Evolutionary conservation across 257 asterid genomes (phyloP).

Genomic region (Solanum paucissectum): DNA sequence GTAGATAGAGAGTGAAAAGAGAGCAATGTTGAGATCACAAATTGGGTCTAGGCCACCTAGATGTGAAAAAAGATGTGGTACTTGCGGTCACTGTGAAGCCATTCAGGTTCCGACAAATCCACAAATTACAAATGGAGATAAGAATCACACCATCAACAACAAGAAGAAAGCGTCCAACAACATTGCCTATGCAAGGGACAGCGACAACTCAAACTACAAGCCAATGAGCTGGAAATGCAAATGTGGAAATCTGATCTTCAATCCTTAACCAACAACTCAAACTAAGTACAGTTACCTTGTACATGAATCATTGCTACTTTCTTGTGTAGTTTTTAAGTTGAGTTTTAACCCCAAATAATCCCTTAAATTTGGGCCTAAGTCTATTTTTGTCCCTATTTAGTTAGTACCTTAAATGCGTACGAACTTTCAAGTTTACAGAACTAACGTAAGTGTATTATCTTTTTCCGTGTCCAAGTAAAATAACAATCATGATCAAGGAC

Average conservation of each 20-base stretch:
- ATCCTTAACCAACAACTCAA: slow-evolving; percentile 30
- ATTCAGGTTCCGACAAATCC: slow-evolving; percentile 80
- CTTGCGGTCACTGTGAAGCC: slow-evolving; percentile 68
- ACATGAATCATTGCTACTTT: slow-evolving; percentile 2
- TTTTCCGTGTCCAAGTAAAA: background rate
- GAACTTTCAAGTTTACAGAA: background rate
- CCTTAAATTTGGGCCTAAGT: background rate
- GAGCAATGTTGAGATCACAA: slow-evolving; percentile 20
- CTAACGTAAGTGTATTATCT: background rate
- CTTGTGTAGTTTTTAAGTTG: background rate
- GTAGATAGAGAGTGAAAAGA: slow-evolving; percentile 15
- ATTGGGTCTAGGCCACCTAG: slow-evolving; percentile 84
- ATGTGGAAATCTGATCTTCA: slow-evolving; percentile 71
- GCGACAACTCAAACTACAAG: slow-evolving; percentile 52
- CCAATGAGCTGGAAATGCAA: slow-evolving; percentile 98
- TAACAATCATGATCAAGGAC: background rate
- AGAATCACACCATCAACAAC: slow-evolving; percentile 3
- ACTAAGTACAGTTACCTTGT: background rate
- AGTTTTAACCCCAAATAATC: background rate
- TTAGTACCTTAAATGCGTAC: background rate
- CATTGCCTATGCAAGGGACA: slow-evolving; percentile 14
- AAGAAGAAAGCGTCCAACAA: background rate
- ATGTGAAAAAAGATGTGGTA: slow-evolving; percentile 54
- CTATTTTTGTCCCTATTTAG: background rate
- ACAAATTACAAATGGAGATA: slow-evolving; percentile 13